Evolutionary conservation across 306 rosid species (phyloP).

Genomic region (Vigna trinervia): DNA sequence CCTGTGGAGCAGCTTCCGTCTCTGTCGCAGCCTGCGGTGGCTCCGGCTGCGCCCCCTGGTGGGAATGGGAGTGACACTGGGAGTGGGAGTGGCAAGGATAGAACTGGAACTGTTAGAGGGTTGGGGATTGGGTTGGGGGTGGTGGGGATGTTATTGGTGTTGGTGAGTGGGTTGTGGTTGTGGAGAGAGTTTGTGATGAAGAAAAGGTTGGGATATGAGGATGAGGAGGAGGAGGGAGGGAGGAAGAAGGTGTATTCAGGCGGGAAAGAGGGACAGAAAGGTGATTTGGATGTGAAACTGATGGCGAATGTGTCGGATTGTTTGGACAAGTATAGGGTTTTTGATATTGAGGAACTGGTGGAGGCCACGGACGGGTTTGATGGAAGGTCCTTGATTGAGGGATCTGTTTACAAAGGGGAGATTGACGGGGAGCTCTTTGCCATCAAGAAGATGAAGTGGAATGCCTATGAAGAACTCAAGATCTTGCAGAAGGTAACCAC

Average conservation of each 20-base stretch:
- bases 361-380: constrained; percentile 78
- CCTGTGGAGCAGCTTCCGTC: constrained; percentile 67
- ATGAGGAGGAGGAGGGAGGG: constrained; percentile 48
- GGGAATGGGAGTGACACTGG: neutral
- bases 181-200: constrained; percentile 57
- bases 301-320: constrained; percentile 92
- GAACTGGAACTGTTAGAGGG: constrained; percentile 62
- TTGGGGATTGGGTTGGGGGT: constrained; percentile 77
- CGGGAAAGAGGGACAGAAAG: constrained; percentile 34
- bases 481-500: constrained; percentile 87
- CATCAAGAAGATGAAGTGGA: constrained; percentile 97
- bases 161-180: constrained; percentile 56
- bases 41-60: constrained; percentile 35
- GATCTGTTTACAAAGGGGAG: constrained; percentile 76
- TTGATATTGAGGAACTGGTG: constrained; percentile 66
- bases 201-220: constrained; percentile 32
- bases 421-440: constrained; percentile 72
- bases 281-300: constrained; percentile 54
- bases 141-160: constrained; percentile 61
- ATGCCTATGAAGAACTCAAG: constrained; percentile 94
- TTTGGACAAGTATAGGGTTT: constrained; percentile 88
- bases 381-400: constrained; percentile 70
- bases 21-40: constrained; percentile 61
- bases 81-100: neutral
- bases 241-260: constrained; percentile 23